Percentiles rank a stretch among this genome's conserved stretches.
Evolutionary conservation across 805 yeast genomes (phyloP).

Genomic region (Vanderwaltozyma yarrowii): DNA sequence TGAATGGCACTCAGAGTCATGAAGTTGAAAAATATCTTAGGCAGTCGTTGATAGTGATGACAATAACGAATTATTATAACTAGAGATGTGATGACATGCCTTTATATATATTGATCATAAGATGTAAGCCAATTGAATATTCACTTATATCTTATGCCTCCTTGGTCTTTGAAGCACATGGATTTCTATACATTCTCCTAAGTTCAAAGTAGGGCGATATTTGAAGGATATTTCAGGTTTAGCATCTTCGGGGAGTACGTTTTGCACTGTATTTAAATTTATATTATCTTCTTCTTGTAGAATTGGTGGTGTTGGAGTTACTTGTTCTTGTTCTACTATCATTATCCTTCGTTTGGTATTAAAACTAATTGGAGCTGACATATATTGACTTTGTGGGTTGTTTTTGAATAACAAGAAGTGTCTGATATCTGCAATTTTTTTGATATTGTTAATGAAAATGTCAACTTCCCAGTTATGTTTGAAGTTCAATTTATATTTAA

Average conservation of each 20-base stretch:
- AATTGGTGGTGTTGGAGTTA: slow-evolving; percentile 3
- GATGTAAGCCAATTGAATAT: no score
- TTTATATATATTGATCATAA: no score
- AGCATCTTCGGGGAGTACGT: slow-evolving; percentile 4
- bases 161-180: slow-evolving; percentile 26
- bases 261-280: slow-evolving; percentile 3
- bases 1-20: no score
- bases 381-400: not conserved
- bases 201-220: slow-evolving; percentile 16
- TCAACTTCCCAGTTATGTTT: slow-evolving; percentile 25
- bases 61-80: no score
- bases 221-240: slow-evolving; percentile 18
- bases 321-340: slow-evolving; percentile 12
- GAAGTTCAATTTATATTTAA: slow-evolving; percentile 19
- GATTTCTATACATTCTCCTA: slow-evolving; percentile 21
- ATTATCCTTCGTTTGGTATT: slow-evolving; percentile 6
- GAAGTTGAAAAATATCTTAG: no score
- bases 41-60: no score
- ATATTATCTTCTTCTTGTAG: slow-evolving; percentile 10
- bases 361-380: not conserved
- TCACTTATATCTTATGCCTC: slow-evolving; percentile 8
- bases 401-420: slow-evolving; percentile 14
- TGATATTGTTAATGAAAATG: slow-evolving; percentile 20
- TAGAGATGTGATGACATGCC: no score
- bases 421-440: slow-evolving; percentile 17